Conservation (phyloP, 306 rosid species). For the Potentilla sterilis region DNA sequence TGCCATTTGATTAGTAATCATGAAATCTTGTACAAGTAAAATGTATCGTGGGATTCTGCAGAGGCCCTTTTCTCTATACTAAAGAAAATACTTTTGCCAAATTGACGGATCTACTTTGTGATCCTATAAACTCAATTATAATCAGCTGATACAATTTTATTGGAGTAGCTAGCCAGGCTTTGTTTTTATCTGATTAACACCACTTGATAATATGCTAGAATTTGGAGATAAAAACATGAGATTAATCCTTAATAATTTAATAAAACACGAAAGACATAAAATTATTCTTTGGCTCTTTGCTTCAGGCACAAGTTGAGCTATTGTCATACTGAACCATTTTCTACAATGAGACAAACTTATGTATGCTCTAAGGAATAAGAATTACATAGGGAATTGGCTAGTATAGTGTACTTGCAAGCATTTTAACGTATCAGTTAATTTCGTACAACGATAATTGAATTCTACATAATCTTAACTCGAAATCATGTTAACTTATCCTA, state of each 20-base stretch:
- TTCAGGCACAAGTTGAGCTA: neutral
- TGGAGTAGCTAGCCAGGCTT: neutral
- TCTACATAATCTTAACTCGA: too few species aligned
- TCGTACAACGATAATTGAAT: too few species aligned
- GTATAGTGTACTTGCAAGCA: too few species aligned
- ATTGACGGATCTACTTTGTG: constrained; percentile 1
- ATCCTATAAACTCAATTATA: neutral
- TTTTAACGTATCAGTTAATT: too few species aligned
- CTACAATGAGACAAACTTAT: neutral
- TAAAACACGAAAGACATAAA: neutral
- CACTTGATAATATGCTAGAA: neutral
- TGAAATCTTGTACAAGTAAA: constrained; percentile 11
- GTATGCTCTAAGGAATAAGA: neutral
- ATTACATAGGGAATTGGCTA: too few species aligned
- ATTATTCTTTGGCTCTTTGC: neutral
- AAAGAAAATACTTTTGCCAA: neutral
- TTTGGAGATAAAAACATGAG: neutral
- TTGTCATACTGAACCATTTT: neutral
- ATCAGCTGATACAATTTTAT: neutral
- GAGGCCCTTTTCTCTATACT: neutral
- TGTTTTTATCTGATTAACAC: neutral
- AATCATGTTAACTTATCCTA: too few species aligned
- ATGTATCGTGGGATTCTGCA: neutral
- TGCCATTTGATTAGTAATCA: constrained; percentile 12
- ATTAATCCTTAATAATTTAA: neutral